Percentiles rank a stretch among this genome's conserved stretches.
Conservation (phyloP, 192 early-diverging fungal genomes). For the Coemansia sp. region DNA sequence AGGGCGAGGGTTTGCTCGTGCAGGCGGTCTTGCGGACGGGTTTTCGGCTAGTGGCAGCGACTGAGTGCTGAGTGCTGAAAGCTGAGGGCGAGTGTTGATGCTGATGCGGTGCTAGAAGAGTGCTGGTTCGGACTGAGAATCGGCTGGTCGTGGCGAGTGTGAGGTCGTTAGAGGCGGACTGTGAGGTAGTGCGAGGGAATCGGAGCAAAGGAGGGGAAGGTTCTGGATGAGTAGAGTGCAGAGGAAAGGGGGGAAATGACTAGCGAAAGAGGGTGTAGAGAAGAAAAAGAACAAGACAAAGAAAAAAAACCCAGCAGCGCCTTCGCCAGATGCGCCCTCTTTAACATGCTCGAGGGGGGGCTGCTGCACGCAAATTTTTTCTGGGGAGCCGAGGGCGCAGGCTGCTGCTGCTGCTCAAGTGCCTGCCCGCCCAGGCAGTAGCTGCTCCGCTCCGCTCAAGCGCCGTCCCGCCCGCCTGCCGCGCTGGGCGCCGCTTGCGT, state of each 20-base stretch:
- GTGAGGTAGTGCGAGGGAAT: constrained; percentile 10
- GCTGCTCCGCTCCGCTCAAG: not conserved
- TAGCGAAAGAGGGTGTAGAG: constrained; percentile 14
- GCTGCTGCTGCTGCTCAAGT: not conserved
- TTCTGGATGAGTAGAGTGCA: constrained; percentile 37
- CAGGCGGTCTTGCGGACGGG: not conserved
- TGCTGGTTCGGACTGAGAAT: not conserved
- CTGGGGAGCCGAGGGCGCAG: constrained; percentile 1
- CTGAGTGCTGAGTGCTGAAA: not conserved
- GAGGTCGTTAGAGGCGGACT: constrained; percentile 14
- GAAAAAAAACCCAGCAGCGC: constrained; percentile 1
- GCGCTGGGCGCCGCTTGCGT: not conserved
- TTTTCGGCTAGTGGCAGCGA: not conserved
- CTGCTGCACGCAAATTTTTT: constrained; percentile 7
- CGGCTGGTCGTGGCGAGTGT: not conserved
- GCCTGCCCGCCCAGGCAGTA: constrained; percentile 2
- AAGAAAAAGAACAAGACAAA: constrained; percentile 16
- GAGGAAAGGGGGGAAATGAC: constrained; percentile 32
- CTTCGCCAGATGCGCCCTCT: constrained; percentile 20
- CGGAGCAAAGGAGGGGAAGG: constrained; percentile 19
- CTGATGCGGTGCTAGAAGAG: not conserved
- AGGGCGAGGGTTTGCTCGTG: not conserved
- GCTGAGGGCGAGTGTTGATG: not conserved
- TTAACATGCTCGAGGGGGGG: constrained; percentile 10
- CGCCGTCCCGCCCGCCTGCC: not conserved